A percentile compares a stretch with the other conserved stretches of the same genome.
These are phyloP conservation scores for Macadamia tetraphylla DNA, from an alignment of 164 flowering plant species.

Conservation along the genomic window DNA sequence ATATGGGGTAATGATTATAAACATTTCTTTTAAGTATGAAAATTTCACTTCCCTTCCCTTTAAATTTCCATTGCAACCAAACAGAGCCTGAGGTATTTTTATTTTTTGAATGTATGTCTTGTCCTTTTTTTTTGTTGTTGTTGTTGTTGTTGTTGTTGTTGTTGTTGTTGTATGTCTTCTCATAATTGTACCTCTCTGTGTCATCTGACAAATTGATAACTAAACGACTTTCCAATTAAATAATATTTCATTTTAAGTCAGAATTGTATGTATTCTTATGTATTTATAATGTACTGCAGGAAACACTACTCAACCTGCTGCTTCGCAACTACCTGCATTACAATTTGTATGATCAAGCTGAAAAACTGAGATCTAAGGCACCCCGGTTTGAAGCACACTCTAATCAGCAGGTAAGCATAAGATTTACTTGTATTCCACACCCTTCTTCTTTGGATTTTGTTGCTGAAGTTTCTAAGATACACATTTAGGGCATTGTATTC, in stretches of 20 bases:
- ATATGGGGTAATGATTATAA: too few species aligned
- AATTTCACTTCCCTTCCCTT: too few species aligned
- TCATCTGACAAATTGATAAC: too few species aligned
- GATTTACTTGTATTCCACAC: not conserved
- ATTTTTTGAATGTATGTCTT: too few species aligned
- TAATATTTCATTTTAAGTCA: not conserved
- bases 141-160: too few species aligned
- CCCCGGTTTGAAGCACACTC: conserved; percentile 97
- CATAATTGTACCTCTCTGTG: too few species aligned
- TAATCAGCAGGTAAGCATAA: conserved; percentile 69
- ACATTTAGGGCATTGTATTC: not conserved
- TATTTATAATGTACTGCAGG: conserved; percentile 38
- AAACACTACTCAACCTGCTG: conserved; percentile 75
- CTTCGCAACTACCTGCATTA: conserved; percentile 94
- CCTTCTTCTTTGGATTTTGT: not conserved
- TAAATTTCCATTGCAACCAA: too few species aligned
- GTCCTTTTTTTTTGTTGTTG: too few species aligned
- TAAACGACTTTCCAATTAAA: not conserved
- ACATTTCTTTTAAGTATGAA: too few species aligned
- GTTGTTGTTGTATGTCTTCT: too few species aligned
- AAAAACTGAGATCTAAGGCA: conserved; percentile 90
- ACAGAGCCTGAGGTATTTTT: too few species aligned
- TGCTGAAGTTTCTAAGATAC: not conserved
- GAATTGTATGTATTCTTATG: not conserved
- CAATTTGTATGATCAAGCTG: conserved; percentile 94